A percentile compares a stretch with the other conserved stretches of the same genome.
These are phyloP conservation scores for Tranzscheliella williamsii DNA, from an alignment of 1,284 basidiomycete genomes.

Conservation along the genomic window DNA sequence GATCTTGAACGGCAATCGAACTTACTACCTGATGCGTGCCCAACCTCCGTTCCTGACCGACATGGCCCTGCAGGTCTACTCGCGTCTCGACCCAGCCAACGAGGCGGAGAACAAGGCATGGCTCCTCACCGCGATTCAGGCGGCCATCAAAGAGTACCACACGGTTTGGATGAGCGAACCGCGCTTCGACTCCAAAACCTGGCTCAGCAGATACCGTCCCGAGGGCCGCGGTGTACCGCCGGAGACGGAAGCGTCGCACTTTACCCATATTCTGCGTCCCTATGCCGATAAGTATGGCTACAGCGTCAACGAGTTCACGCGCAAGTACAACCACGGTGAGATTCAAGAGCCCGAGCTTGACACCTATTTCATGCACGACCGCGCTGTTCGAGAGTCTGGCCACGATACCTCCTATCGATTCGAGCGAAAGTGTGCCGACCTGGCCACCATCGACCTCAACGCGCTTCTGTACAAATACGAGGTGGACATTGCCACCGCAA, in stretches of 20 bases:
- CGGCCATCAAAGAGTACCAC: constrained; percentile 98
- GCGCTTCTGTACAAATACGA: constrained; percentile 73
- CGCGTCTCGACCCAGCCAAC: constrained; percentile 85
- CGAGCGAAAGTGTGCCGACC: constrained; percentile 88
- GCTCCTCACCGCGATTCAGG: constrained; percentile 91
- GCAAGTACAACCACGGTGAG: constrained; percentile 85
- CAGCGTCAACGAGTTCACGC: constrained; percentile 95
- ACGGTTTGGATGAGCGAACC: constrained; percentile 93
- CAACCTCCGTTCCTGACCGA: constrained; percentile 99
- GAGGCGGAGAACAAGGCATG: constrained; percentile 79
- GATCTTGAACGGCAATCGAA: constrained; percentile 60
- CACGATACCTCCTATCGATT: constrained; percentile 98
- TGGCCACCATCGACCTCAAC: constrained; percentile 94
- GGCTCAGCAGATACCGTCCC: constrained; percentile 88
- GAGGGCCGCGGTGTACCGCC: constrained; percentile 95
- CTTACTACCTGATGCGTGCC: constrained; percentile 81
- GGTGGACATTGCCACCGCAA: constrained; percentile 67
- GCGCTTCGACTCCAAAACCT: constrained; percentile 87
- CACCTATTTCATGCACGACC: constrained; percentile 96
- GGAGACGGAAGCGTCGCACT: constrained; percentile 96
- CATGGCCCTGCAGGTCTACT: constrained; percentile 96
- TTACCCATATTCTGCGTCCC: constrained; percentile 93
- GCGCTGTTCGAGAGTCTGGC: constrained; percentile 78
- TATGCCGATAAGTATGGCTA: constrained; percentile 89
- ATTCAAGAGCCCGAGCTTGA: constrained; percentile 87